phyloP scores from a whole-genome alignment of 768 basidiomycete genomes.

The Hortiboletus flavorubellus region DNA sequence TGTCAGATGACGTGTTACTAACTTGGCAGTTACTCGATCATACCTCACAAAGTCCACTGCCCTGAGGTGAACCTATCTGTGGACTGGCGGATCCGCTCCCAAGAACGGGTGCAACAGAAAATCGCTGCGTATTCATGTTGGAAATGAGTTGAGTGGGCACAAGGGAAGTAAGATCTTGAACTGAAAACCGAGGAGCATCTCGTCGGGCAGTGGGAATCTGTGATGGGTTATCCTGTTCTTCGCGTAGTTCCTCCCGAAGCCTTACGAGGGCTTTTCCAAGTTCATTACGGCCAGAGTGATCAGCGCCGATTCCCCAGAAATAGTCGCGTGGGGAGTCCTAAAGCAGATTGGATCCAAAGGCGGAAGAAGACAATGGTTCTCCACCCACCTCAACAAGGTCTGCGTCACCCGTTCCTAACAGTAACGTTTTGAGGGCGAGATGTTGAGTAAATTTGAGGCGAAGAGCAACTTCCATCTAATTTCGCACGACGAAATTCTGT shows the following conservation, averaged over 20 bases:
- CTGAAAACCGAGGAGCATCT: conserved; percentile 29
- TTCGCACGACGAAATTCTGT: background rate
- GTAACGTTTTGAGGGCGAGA: conserved; percentile 49
- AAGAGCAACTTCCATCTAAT: conserved; percentile 63
- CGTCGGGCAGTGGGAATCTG: conserved; percentile 27
- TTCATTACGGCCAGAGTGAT: conserved; percentile 66
- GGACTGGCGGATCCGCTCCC: background rate
- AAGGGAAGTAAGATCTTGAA: conserved; percentile 31
- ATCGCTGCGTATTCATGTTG: background rate
- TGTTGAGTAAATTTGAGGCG: conserved; percentile 74
- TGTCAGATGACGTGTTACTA: conserved; percentile 1
- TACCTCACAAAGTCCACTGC: conserved; percentile 31
- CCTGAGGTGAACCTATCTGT: conserved; percentile 6
- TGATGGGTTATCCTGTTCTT: conserved; percentile 24
- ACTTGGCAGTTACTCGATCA: background rate
- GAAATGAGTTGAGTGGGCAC: conserved; percentile 5
- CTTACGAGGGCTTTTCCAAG: conserved; percentile 69
- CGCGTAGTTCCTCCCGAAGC: conserved; percentile 53
- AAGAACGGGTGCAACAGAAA: conserved; percentile 1
- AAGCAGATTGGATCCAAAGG: background rate
- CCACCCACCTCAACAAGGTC: conserved; percentile 61
- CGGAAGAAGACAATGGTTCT: background rate
- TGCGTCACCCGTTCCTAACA: conserved; percentile 62
- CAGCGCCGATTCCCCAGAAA: conserved; percentile 74
- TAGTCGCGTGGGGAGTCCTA: conserved; percentile 74